Base-by-base conservation (phyloP, 2,329 filamentous ascomycete genomes). In the Neurospora sp. region DNA sequence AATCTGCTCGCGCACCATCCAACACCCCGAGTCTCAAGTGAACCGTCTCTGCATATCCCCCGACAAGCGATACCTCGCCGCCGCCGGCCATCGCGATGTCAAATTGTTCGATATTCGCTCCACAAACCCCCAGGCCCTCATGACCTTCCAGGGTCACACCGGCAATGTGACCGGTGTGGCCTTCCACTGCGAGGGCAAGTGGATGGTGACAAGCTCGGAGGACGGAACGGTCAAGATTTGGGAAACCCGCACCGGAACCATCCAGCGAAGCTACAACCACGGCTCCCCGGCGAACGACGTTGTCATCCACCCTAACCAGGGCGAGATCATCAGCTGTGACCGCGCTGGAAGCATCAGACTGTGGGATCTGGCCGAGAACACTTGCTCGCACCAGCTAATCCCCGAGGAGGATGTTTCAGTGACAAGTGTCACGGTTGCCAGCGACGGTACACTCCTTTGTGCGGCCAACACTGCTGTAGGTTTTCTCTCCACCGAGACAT, bases 91-190 rank as follows among this genome's bases (percentile, higher is more conserved):
- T 78, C 87, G 95, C 80, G 93, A 92, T 68, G 93, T 99, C 78
- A 98, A 98, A 82, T 91, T 99, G 70, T 99, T 96, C 83, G 96
- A 99, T 78, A 97, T 98, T 84, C 97, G 97, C 78, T 97, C 93
- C 17, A 95, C 93, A n/a, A 98, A 98, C 77, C 94, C 96, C 2
- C 96, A 95, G 74, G 91, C 96, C 1, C 86, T 98, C 33, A 88
- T 98, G 77, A 94, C 91, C 23, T 98, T 99, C 77, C 95, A 98
- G 79, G 96, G 96, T 57, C 96, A 99, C 82, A 96, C 92, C 12
- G 93, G 90, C 74, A 99, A 99, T 77, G 91, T 99, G 78, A 99
- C 96, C 0, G 96, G 96, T 62, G 92, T 99, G 66, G 94, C 94
- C 11, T 99, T 99, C 79, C 96, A 99, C 80, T 98, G 95, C 79